phyloP scores from a whole-genome alignment of 768 basidiomycete genomes.

The Pisolithus microcarpus region DNA sequence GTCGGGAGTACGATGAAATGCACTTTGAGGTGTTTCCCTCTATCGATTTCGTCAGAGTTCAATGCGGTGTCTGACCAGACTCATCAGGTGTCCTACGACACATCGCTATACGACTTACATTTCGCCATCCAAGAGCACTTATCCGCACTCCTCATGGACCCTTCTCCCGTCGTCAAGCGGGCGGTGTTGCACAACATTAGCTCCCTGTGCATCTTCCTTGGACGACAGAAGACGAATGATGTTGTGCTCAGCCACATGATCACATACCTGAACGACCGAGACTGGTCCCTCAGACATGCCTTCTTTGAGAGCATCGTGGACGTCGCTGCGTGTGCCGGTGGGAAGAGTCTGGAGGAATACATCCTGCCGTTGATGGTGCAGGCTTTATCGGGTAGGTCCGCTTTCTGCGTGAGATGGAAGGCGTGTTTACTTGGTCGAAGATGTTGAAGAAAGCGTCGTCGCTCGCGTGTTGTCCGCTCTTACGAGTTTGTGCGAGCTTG shows the following conservation, averaged over 20 bases:
- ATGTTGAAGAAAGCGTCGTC: constrained; percentile 92
- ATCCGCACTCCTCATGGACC: constrained; percentile 78
- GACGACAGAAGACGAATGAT: constrained; percentile 89
- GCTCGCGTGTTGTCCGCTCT: constrained; percentile 83
- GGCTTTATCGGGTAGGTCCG: constrained; percentile 73
- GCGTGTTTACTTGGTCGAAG: constrained; percentile 34
- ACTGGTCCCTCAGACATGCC: constrained; percentile 84
- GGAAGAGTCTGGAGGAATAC: constrained; percentile 88
- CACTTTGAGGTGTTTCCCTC: constrained; percentile 60
- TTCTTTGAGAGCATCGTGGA: constrained; percentile 97
- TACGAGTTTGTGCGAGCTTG: constrained; percentile 83
- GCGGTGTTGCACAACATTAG: constrained; percentile 84
- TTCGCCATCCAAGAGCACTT: constrained; percentile 81
- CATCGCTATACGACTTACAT: constrained; percentile 80
- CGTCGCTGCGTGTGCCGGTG: constrained; percentile 90
- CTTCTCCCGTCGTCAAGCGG: constrained; percentile 84
- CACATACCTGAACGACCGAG: constrained; percentile 79
- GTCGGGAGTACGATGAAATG: constrained; percentile 67
- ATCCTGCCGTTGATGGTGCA: constrained; percentile 96
- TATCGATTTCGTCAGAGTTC: background rate
- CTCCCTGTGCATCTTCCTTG: constrained; percentile 87
- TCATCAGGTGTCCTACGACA: constrained; percentile 83
- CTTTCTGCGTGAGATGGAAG: background rate
- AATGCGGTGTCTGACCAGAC: background rate
- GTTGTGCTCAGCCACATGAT: constrained; percentile 86